phyloP scores from a whole-genome alignment of 2,329 filamentous ascomycete genomes.

The Niveomyces coronatus region DNA sequence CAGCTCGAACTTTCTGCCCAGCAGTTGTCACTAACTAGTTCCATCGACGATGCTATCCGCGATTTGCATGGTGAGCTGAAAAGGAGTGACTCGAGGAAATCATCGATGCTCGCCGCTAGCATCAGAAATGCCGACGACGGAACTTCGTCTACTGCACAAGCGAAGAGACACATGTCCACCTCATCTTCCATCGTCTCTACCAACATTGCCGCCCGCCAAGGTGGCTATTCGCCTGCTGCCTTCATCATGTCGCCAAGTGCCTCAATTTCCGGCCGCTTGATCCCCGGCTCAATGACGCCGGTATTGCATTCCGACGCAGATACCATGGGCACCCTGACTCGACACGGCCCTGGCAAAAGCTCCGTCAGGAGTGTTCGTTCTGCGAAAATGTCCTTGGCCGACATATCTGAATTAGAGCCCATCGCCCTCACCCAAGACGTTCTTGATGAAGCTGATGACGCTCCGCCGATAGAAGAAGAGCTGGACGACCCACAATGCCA shows the following conservation, averaged over 20 bases:
- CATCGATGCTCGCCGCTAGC: slow-evolving; percentile 47
- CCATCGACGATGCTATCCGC: slow-evolving; percentile 68
- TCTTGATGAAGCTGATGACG: slow-evolving; percentile 43
- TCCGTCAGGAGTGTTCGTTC: slow-evolving; percentile 42
- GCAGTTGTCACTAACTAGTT: slow-evolving; percentile 61
- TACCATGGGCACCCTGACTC: slow-evolving; percentile 30
- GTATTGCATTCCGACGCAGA: slow-evolving; percentile 30
- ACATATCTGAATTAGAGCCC: slow-evolving; percentile 48
- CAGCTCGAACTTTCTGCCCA: slow-evolving; percentile 68
- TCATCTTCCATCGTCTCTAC: slow-evolving; percentile 57
- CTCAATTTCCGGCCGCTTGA: slow-evolving; percentile 46
- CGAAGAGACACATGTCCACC: slow-evolving; percentile 36
- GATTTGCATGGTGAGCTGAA: slow-evolving; percentile 63
- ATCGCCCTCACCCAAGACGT: slow-evolving; percentile 39
- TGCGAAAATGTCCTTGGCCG: slow-evolving; percentile 40
- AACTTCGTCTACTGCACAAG: slow-evolving; percentile 16
- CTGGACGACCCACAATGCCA: slow-evolving; percentile 16
- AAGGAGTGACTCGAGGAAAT: slow-evolving; percentile 55
- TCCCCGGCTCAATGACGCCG: slow-evolving; percentile 42
- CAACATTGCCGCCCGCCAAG: slow-evolving; percentile 55
- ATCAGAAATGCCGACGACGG: slow-evolving; percentile 20
- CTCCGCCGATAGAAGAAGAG: slow-evolving; percentile 20
- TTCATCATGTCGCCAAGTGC: slow-evolving; percentile 58
- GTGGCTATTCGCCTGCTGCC: slow-evolving; percentile 59
- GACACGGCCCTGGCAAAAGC: slow-evolving; percentile 44